These are phyloP conservation scores for Colletotrichum gloeosporioides DNA, from an alignment of 2,329 filamentous ascomycete species.

Conservation along the genomic window DNA sequence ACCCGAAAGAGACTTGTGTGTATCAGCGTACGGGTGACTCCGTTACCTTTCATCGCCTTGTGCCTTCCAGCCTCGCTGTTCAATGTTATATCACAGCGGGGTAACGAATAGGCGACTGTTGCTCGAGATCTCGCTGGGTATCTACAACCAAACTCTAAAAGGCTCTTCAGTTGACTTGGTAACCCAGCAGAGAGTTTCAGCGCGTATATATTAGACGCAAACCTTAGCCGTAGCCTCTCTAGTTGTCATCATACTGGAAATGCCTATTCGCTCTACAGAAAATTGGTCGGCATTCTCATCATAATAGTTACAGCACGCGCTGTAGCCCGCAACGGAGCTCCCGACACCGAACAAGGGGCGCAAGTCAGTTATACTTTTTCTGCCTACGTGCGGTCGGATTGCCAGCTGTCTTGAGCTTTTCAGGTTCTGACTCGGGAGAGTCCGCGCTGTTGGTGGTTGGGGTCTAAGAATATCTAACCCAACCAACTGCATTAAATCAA, in stretches of 20 bases:
- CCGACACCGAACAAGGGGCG: neutral
- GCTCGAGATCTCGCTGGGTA: neutral
- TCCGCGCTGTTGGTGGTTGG: too few relatives aligned
- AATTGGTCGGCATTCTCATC: too few relatives aligned
- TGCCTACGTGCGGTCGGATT: neutral
- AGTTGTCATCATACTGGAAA: neutral
- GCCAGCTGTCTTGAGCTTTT: neutral
- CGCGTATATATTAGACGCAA: neutral
- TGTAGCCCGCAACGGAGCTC: neutral
- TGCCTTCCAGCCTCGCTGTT: neutral
- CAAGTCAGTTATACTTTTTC: neutral
- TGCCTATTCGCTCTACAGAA: neutral
- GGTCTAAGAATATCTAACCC: neutral
- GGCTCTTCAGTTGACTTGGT: neutral
- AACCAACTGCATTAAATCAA: neutral
- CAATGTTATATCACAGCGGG: rapidly evolving
- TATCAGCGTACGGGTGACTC: neutral
- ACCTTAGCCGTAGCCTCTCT: neutral
- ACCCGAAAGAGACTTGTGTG: neutral
- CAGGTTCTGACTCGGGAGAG: rapidly evolving
- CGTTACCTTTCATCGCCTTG: neutral
- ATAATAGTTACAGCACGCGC: neutral
- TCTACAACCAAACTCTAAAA: neutral
- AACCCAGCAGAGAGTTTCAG: neutral
- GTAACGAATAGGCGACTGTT: neutral